A percentile compares a stretch with the other conserved stretches of the same genome.
Conservation (phyloP, 2,329 filamentous ascomycete species). For the Penicillium capsulatum region DNA sequence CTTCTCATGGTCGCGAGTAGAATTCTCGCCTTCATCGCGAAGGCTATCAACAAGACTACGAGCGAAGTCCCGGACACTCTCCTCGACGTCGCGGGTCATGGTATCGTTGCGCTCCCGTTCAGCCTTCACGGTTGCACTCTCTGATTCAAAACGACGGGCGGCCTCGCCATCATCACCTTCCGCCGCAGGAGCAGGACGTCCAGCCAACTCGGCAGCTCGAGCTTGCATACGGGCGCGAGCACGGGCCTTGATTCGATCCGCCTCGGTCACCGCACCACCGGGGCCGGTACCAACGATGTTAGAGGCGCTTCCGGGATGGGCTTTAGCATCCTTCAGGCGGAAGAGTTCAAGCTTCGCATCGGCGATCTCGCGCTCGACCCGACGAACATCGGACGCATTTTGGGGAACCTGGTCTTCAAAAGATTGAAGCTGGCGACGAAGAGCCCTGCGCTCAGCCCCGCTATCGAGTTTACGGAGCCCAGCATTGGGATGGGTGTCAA, state of each 20-base stretch:
- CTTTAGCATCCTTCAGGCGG: constrained; percentile 87
- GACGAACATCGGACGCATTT: constrained; percentile 84
- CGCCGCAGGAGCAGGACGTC: constrained; percentile 67
- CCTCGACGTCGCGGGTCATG: constrained; percentile 95
- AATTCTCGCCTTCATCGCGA: constrained; percentile 72
- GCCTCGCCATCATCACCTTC: constrained; percentile 70
- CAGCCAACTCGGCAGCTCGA: constrained; percentile 84
- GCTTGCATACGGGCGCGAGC: constrained; percentile 99
- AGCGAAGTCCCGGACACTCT: constrained; percentile 86
- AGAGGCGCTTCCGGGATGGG: constrained; percentile 73
- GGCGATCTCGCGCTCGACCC: constrained; percentile 85
- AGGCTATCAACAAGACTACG: constrained; percentile 79
- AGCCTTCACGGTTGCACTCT: constrained; percentile 71
- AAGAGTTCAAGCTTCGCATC: constrained; percentile 91
- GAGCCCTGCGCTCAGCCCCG: constrained; percentile 76
- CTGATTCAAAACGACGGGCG: constrained; percentile 81
- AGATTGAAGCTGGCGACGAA: constrained; percentile 85
- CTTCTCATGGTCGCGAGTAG: constrained; percentile 79
- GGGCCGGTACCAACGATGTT: constrained; percentile 88
- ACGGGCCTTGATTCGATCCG: constrained; percentile 87
- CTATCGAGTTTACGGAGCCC: constrained; percentile 68
- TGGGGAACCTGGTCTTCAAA: constrained; percentile 87
- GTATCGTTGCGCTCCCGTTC: constrained; percentile 93
- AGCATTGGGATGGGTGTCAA: constrained; percentile 83
- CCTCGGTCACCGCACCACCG: constrained; percentile 84